Conservation (phyloP, 495 filamentous ascomycete species). For the Apiosordaria backusii region DNA sequence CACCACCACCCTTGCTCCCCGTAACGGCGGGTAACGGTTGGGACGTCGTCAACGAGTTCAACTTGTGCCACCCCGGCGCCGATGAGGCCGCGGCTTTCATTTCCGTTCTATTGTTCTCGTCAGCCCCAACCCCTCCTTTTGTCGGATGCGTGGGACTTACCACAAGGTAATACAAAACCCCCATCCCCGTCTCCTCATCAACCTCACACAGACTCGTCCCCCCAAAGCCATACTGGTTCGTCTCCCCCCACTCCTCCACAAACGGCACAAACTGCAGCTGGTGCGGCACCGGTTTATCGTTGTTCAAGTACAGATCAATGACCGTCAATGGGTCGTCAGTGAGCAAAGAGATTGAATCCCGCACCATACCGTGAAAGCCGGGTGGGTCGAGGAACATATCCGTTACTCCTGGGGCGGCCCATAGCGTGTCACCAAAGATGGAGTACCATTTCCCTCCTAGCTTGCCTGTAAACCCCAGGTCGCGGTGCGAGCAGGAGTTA, state of each 20-base stretch:
- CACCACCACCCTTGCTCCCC: conserved; percentile 36
- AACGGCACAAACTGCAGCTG: conserved; percentile 35
- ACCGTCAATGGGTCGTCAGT: conserved; percentile 33
- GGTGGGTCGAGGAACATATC: conserved; percentile 24
- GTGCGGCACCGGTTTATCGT: conserved; percentile 31
- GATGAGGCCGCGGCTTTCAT: conserved; percentile 23
- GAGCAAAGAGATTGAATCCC: conserved; percentile 30
- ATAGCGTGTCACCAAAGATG: conserved; percentile 38
- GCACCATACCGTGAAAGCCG: conserved; percentile 38
- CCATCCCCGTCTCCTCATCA: conserved; percentile 21
- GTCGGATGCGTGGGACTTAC: conserved; percentile 7
- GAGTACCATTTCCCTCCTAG: conserved; percentile 37
- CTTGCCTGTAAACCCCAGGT: conserved; percentile 42
- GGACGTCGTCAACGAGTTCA: conserved; percentile 28
- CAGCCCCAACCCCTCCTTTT: background rate
- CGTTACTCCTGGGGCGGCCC: conserved; percentile 32
- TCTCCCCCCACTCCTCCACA: conserved; percentile 34
- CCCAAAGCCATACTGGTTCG: conserved; percentile 32
- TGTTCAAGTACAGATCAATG: conserved; percentile 30
- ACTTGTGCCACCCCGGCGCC: conserved; percentile 37
- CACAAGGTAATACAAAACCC: conserved; percentile 31
- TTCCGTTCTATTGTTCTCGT: conserved; percentile 28
- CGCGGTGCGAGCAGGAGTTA: conserved; percentile 39
- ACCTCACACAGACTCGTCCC: conserved; percentile 36
- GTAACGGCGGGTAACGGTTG: conserved; percentile 34